phyloP scores from a whole-genome alignment of 2,329 filamentous ascomycete genomes.

The Botrytis paeoniae region DNA sequence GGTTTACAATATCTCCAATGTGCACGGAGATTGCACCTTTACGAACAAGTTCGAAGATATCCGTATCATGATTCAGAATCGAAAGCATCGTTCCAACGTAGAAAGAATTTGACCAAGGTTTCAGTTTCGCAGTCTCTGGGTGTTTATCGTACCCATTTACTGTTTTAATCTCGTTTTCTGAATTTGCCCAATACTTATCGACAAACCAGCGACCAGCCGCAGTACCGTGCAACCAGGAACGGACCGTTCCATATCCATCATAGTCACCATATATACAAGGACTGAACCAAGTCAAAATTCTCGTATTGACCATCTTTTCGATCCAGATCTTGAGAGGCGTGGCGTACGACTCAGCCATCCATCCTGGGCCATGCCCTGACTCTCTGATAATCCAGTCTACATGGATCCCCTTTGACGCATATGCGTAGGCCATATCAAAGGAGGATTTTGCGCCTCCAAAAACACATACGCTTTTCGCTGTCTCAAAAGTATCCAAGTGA shows the following conservation, averaged over 20 bases:
- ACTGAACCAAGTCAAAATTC: slow-evolving; percentile 69
- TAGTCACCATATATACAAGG: slow-evolving; percentile 69
- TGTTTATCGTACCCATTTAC: slow-evolving; percentile 53
- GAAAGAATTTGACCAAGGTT: slow-evolving; percentile 50
- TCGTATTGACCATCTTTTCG: slow-evolving; percentile 64
- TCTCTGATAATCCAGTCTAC: slow-evolving; percentile 60
- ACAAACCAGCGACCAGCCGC: slow-evolving; percentile 54
- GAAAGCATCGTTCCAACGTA: slow-evolving; percentile 55
- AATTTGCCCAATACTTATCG: slow-evolving; percentile 54
- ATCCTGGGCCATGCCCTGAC: slow-evolving; percentile 56
- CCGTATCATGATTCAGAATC: slow-evolving; percentile 58
- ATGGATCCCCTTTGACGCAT: slow-evolving; percentile 52
- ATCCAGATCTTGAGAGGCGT: slow-evolving; percentile 66
- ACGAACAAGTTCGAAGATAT: slow-evolving; percentile 56
- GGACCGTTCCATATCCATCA: slow-evolving; percentile 55
- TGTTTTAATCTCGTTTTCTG: slow-evolving; percentile 53
- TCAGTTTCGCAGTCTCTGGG: slow-evolving; percentile 51
- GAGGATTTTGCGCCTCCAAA: slow-evolving; percentile 64
- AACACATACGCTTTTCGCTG: slow-evolving; percentile 49
- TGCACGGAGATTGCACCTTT: slow-evolving; percentile 52
- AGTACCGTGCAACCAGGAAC: slow-evolving; percentile 56
- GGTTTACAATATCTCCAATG: slow-evolving; percentile 48
- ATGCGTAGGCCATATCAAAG: slow-evolving; percentile 63
- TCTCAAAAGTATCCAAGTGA: slow-evolving; percentile 42
- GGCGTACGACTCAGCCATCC: slow-evolving; percentile 58